Evolutionary conservation across 164 flowering plant genomes (phyloP), one percentile per base, ranked within the genome.

Genomic region (Tetracentron sinense): DNA sequence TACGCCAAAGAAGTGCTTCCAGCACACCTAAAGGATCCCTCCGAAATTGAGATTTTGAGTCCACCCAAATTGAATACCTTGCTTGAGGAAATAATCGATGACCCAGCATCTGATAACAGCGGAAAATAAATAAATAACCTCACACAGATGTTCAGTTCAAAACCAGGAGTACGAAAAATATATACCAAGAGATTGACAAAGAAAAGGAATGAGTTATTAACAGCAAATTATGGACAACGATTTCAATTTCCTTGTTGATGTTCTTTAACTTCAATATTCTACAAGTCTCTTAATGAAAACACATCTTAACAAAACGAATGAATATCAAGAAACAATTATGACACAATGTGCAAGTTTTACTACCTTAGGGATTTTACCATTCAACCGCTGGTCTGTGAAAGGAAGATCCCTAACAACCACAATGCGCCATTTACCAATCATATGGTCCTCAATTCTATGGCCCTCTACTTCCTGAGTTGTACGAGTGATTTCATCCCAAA

Each of bases 351-450:
- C 46, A 22, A 19, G 27, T 25, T 52, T 52, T 23, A 21, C 42
- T 77, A 92, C 97, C 99, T 95, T 95, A 4, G 99, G 99, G 52
- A 95, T 86, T 95, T 95, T 92, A 22, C 99, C 97, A 79, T 95
- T 95, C 74, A 92, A 62, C 50, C 97, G 81, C 49, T 95, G 99
- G 67, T 92, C 99, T n/a, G 77, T 58, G 63, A 91, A 94, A 57
- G 99, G 99, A 60, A 89, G 95, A 68, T 89, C 72, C 61, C 56
- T 75, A 42, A 91, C 96, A 57, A 91, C 69, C 31, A 94, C 78
- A 69, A 91, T 73, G 1, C 86, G 91, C 99, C 99, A 94, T 70
- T 83, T 81, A 44, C 96, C 97, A 79, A 91, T 89, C 79, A 75
- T 84, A 53, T 70, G 80, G 67, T 80, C 80, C 68, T 75, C 89